Percentiles rank a stretch among this genome's conserved stretches.
Conservation (phyloP, 192 early-diverging fungal species). For the Linnemannia hyalina region DNA sequence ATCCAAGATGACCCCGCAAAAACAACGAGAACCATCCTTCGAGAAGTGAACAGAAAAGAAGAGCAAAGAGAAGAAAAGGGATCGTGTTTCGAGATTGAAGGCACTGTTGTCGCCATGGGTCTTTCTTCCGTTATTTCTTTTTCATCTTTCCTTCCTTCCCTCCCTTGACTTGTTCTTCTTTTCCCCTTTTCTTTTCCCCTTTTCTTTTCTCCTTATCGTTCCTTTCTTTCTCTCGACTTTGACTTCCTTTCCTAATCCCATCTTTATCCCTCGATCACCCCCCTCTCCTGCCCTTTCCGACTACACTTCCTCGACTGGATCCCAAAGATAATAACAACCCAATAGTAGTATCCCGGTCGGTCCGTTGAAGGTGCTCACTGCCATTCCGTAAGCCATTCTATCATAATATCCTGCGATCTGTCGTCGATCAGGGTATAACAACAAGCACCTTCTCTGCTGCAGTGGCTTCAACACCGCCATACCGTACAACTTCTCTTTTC, state of each 20-base stretch:
- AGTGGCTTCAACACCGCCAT: background rate
- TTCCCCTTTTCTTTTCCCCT: background rate
- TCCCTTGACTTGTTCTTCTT: background rate
- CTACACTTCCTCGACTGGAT: background rate
- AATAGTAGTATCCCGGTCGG: background rate
- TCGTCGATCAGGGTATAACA: background rate
- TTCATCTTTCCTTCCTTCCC: background rate
- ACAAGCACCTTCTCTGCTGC: background rate
- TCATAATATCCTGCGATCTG: background rate
- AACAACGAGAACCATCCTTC: background rate
- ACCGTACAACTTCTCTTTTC: background rate
- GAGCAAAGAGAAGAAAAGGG: background rate
- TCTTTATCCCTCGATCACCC: background rate
- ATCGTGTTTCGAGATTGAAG: background rate
- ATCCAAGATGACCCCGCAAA: no score
- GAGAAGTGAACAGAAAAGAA: background rate
- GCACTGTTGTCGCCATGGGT: no score
- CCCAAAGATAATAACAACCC: no score
- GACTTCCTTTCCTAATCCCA: background rate
- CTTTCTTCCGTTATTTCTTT: background rate
- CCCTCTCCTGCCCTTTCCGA: background rate
- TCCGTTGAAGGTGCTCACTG: background rate
- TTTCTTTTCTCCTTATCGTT: background rate
- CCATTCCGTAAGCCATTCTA: slow-evolving; percentile 10
- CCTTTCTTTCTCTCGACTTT: background rate